These are phyloP conservation scores for Ottelia alismoides DNA, from an alignment of 106 monocot species.

Conservation along the genomic window DNA sequence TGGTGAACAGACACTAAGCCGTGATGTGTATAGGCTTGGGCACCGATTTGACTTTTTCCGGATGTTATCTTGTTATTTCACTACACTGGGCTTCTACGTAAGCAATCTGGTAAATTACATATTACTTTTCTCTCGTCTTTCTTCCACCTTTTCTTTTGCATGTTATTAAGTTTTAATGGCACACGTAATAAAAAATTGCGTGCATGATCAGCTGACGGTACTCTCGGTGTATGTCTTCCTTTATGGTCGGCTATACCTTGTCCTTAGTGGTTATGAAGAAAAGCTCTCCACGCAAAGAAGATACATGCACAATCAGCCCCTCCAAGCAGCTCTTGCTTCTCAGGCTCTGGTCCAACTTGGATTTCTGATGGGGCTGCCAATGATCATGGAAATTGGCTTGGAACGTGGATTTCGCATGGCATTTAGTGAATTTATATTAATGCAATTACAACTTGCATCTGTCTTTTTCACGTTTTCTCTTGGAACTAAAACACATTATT, in stretches of 20 bases:
- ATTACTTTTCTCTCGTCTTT: too few species aligned
- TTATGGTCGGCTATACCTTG: constrained; percentile 90
- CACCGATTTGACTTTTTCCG: constrained; percentile 96
- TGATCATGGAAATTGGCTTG: constrained; percentile 99
- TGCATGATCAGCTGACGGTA: constrained; percentile 70
- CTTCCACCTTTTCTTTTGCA: too few species aligned
- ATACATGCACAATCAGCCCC: constrained; percentile 59
- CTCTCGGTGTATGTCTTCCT: constrained; percentile 84
- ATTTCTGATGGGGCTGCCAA: constrained; percentile 81
- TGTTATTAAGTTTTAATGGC: too few species aligned
- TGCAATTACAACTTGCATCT: constrained; percentile 78
- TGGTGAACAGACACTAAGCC: constrained; percentile 84
- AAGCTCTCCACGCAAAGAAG: constrained; percentile 47
- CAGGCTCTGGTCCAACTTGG: constrained; percentile 92
- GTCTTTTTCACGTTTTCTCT: constrained; percentile 91
- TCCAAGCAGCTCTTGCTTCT: constrained; percentile 89
- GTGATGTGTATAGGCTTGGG: constrained; percentile 80
- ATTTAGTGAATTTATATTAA: constrained; percentile 76
- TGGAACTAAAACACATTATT: constrained; percentile 92
- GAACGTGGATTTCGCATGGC: constrained; percentile 76
- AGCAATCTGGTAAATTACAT: constrained; percentile 89
- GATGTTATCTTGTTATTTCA: constrained; percentile 92
- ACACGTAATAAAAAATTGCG: too few species aligned
- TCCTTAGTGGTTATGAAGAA: constrained; percentile 90
- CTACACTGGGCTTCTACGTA: constrained; percentile 82